Conservation (phyloP, 345 rosid genomes). For the Rhodamnia rubescens region DNA sequence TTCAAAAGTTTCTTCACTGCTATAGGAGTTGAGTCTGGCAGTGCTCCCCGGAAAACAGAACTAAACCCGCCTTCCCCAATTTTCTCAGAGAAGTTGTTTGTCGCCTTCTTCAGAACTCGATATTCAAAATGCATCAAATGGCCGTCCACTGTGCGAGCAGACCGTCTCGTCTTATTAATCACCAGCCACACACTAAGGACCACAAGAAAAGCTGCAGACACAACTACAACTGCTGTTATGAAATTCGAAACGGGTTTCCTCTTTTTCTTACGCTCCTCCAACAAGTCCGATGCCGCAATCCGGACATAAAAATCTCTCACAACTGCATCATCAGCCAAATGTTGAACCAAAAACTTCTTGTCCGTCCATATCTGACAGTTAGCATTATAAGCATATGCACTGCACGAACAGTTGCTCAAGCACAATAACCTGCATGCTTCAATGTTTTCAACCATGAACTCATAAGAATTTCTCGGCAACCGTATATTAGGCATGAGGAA, state of each 20-base stretch:
- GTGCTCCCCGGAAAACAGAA: slow-evolving; percentile 9
- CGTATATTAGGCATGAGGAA: not conserved
- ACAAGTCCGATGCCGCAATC: no score
- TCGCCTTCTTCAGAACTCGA: not conserved
- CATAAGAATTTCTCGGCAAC: not conserved
- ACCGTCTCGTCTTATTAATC: not conserved
- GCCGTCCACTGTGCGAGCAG: not conserved
- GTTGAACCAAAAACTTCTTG: not conserved
- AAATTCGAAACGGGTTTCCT: not conserved
- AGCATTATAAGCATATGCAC: slow-evolving; percentile 12
- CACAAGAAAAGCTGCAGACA: not conserved
- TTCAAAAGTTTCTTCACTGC: slow-evolving; percentile 16
- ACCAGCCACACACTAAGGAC: not conserved
- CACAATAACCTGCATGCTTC: slow-evolving; percentile 9
- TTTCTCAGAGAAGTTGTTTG: slow-evolving; percentile 5
- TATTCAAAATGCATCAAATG: slow-evolving; percentile 1
- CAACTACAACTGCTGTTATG: not conserved
- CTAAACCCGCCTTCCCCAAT: slow-evolving; percentile 25
- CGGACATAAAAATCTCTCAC: not conserved
- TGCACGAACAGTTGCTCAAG: slow-evolving; percentile 22
- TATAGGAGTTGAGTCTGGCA: slow-evolving; percentile 1
- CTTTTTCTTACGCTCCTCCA: not conserved
- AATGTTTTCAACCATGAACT: not conserved
- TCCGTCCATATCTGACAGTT: slow-evolving; percentile 9
- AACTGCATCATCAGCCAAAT: not conserved